These are phyloP conservation scores for Panus rudis DNA, from an alignment of 768 basidiomycete species.

Conservation along the genomic window DNA sequence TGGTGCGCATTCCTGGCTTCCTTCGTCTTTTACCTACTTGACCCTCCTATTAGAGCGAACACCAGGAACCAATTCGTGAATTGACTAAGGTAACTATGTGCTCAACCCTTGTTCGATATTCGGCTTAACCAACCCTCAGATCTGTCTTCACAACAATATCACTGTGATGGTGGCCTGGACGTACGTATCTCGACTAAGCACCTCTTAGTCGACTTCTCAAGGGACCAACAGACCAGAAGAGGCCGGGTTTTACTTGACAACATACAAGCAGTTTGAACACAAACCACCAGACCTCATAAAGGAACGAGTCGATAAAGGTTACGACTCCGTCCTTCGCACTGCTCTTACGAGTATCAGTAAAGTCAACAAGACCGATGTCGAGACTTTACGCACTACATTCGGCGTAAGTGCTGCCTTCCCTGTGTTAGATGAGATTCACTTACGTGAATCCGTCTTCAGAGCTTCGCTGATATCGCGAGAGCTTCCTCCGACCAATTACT, in stretches of 20 bases:
- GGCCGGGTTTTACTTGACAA: constrained; percentile 84
- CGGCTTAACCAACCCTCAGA: constrained; percentile 29
- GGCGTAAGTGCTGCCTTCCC: constrained; percentile 53
- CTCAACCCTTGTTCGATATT: too few relatives aligned
- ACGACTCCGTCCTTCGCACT: constrained; percentile 70
- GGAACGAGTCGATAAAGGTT: constrained; percentile 88
- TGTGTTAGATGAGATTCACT: not conserved
- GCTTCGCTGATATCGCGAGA: constrained; percentile 74
- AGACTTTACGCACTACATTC: constrained; percentile 85
- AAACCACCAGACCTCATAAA: constrained; percentile 92
- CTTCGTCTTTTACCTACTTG: too few relatives aligned
- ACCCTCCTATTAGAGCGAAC: constrained; percentile 64
- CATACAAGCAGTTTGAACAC: constrained; percentile 91
- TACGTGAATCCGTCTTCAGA: constrained; percentile 40
- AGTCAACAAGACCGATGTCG: constrained; percentile 96
- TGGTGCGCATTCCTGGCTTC: constrained; percentile 63
- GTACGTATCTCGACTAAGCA: constrained; percentile 33
- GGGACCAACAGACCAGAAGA: constrained; percentile 65
- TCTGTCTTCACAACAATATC: constrained; percentile 86
- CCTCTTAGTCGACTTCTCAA: not conserved
- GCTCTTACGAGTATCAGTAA: constrained; percentile 85
- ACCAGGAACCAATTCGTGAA: constrained; percentile 86
- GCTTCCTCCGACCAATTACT: constrained; percentile 70
- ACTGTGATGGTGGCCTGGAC: constrained; percentile 92
- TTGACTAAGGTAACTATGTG: constrained; percentile 63